Base-by-base conservation (phyloP, 2,329 filamentous ascomycete genomes). In the Domatiomyces globalis region DNA sequence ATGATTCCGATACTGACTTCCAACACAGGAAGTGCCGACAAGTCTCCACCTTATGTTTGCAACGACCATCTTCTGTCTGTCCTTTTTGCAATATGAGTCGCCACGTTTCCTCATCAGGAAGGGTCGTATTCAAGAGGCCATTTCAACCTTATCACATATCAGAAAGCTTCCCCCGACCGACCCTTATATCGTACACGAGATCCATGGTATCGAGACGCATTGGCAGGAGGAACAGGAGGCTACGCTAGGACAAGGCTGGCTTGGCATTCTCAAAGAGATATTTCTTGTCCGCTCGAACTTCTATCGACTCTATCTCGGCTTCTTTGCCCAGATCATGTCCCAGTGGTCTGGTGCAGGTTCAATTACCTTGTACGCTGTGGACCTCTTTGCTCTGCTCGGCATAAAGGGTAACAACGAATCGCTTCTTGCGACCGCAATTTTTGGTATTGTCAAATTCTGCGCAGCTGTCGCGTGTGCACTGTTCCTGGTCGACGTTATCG, bases 31-130 rank as follows among this genome's bases (percentile, higher is more conserved):
- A 44, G 76, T 87, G 0, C 85, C 85, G 0, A 87, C 83, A 43
- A 81, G 79, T 58, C 71, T 89, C 52, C 85, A 90, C 63, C 72
- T 90, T 65, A 87, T 87, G 62, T 87, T 89, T 61, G 81, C 84
- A 1, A 77, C 77, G 4, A 67, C 89, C 54, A 87, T 88, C 63
- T 77, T 85, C 62, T 60, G 79, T 51, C 72, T 88, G 12, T 84
- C 79, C 9, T 82, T 85, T 63, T 75, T 84, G 58, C 77, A 83
- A 56, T 73, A 73, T 51, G 84, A 87, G 64, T 85, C 83, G 0
- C 84, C 84, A 0, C 79, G 84, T 8, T 87, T 76, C 67, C 75
- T 87, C 6, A 70, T 86, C 66, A 86, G 84, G 65, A 67, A 76
- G 49, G 78, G 79, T 33, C 72, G 78, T 33, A 63, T 75, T 6